phyloP scores from a whole-genome alignment of 2,329 filamentous ascomycete genomes.

The Cercospora zeina region DNA sequence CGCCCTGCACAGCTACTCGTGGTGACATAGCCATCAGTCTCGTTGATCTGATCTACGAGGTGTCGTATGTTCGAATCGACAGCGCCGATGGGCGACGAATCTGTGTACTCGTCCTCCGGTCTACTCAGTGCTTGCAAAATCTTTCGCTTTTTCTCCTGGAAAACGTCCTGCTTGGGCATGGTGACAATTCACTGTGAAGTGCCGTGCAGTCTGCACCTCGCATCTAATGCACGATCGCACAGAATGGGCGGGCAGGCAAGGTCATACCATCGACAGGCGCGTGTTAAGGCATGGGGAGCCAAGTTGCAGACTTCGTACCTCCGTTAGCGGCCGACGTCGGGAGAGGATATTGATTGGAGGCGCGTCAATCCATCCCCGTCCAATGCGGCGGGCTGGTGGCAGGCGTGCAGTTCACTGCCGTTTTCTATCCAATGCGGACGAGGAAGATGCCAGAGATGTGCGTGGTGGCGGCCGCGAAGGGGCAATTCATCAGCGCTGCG shows the following conservation, averaged over 20 bases:
- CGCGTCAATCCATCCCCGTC: not conserved
- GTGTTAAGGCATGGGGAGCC: slow-evolving; percentile 5
- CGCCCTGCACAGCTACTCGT: slow-evolving; percentile 91
- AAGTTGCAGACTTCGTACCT: not conserved
- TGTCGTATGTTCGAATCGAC: slow-evolving; percentile 76
- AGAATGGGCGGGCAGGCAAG: not conserved
- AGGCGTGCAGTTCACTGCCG: not conserved
- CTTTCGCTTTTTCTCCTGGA: slow-evolving; percentile 61
- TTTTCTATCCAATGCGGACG: not conserved
- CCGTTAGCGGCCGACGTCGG: slow-evolving; percentile 1
- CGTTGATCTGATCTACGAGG: slow-evolving; percentile 78
- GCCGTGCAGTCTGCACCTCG: not conserved
- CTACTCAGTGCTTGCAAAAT: slow-evolving; percentile 71
- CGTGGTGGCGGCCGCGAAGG: not conserved
- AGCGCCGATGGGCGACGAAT: slow-evolving; percentile 84
- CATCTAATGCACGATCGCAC: not conserved
- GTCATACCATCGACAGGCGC: not conserved
- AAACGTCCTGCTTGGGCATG: slow-evolving; percentile 14
- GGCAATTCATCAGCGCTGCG: not conserved
- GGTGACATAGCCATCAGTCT: slow-evolving; percentile 72
- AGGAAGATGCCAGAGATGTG: not conserved
- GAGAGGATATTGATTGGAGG: not conserved
- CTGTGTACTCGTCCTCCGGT: slow-evolving; percentile 71
- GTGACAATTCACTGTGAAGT: not conserved
- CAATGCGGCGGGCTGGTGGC: not conserved